These are phyloP conservation scores for Saccharomycopsis sp. DNA, from an alignment of 805 yeast genomes.

Conservation along the genomic window DNA sequence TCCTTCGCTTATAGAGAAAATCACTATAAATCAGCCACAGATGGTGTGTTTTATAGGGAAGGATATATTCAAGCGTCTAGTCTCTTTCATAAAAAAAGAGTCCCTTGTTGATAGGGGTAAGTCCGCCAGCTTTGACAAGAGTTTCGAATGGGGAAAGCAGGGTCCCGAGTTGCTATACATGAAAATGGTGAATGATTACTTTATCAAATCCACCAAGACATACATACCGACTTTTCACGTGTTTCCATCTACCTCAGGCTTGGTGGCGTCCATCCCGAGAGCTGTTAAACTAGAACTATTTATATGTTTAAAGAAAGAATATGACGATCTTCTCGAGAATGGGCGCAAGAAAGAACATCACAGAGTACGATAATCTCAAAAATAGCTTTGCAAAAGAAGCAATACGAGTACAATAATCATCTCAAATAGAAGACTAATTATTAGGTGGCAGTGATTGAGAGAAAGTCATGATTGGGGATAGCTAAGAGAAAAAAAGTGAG, in stretches of 20 bases:
- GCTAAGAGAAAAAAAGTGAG: too few species aligned
- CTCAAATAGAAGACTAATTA: too few species aligned
- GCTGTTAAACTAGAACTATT: conserved; percentile 7
- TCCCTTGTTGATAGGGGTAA: conserved; percentile 10
- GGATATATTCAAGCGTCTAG: conserved; percentile 64
- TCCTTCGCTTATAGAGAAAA: conserved; percentile 41
- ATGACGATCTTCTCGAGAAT: background rate
- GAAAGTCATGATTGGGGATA: too few species aligned
- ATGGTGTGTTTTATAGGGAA: conserved; percentile 60
- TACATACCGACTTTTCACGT: conserved; percentile 8
- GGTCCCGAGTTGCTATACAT: conserved; percentile 4
- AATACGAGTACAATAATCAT: too few species aligned
- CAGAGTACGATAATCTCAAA: too few species aligned
- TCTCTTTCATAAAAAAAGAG: conserved; percentile 31
- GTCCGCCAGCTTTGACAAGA: conserved; percentile 18
- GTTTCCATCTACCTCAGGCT: conserved; percentile 16
- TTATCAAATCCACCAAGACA: background rate
- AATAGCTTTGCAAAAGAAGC: too few species aligned
- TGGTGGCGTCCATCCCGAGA: conserved; percentile 16
- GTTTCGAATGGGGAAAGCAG: conserved; percentile 51
- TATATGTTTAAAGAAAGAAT: conserved; percentile 5
- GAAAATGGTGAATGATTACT: conserved; percentile 2
- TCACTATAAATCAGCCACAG: conserved; percentile 34
- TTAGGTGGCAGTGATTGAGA: too few species aligned
- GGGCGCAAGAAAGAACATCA: too few species aligned